phyloP scores from a whole-genome alignment of 1,284 basidiomycete species.

The Trametes pubescens region DNA sequence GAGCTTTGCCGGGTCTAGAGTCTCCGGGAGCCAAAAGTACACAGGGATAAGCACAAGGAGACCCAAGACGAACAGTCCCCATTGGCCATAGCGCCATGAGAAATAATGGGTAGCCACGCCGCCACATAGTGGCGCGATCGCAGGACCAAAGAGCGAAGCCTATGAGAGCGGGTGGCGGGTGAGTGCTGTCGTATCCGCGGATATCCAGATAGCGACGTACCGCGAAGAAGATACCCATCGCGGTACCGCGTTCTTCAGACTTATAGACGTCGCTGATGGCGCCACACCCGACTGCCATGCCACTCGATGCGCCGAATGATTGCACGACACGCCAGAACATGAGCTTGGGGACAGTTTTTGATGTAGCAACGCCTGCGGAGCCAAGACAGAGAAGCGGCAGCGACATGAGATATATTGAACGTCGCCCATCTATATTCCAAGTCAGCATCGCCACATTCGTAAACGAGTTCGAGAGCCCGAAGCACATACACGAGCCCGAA shows the following conservation, averaged over 20 bases:
- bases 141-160: constrained; percentile 46
- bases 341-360: constrained; percentile 55
- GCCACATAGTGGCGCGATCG: constrained; percentile 46
- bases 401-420: constrained; percentile 66
- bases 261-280: constrained; percentile 59
- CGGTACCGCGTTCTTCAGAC: constrained; percentile 54
- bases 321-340: constrained; percentile 72
- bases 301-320: constrained; percentile 59
- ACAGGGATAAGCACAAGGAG: constrained; percentile 59
- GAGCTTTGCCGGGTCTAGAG: constrained; percentile 46
- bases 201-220: constrained; percentile 38
- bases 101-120: constrained; percentile 60
- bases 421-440: constrained; percentile 59
- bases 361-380: constrained; percentile 65
- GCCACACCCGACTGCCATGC: constrained; percentile 56
- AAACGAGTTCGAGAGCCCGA: too few species aligned
- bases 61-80: constrained; percentile 53
- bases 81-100: constrained; percentile 78
- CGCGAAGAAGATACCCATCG: constrained; percentile 56
- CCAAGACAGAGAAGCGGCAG: constrained; percentile 68
- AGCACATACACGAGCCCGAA: constrained; percentile 57
- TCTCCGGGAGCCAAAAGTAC: constrained; percentile 62
- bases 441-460: not conserved
- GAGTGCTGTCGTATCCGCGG: not conserved
- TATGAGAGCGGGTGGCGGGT: constrained; percentile 16